These are phyloP conservation scores for Starmerella scarabaei DNA, from an alignment of 805 yeast genomes.

Conservation along the genomic window DNA sequence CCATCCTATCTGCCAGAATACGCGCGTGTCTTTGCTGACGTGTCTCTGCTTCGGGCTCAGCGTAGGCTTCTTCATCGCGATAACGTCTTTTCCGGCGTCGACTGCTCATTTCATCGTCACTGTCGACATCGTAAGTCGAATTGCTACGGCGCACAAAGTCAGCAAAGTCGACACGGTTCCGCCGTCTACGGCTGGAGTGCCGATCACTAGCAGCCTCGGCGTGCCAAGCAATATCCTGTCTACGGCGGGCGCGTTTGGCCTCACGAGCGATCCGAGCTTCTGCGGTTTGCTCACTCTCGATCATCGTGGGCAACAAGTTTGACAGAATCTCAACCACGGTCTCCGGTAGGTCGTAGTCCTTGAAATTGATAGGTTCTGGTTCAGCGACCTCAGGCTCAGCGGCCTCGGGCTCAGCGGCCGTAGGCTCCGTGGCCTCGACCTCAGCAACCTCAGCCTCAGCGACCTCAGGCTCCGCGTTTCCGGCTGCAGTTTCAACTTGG, in stretches of 20 bases:
- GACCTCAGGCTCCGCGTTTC: constrained; percentile 3
- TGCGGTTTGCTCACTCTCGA: constrained; percentile 11
- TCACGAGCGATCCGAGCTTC: constrained; percentile 18
- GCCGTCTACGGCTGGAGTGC: constrained; percentile 13
- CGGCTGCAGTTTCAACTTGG: not conserved
- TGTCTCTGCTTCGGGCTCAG: constrained; percentile 17
- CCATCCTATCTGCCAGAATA: constrained; percentile 15
- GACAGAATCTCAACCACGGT: constrained; percentile 18
- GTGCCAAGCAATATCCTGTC: constrained; percentile 17
- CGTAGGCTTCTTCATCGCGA: constrained; percentile 13
- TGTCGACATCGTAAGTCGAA: constrained; percentile 8
- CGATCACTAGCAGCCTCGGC: constrained; percentile 21
- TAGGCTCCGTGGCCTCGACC: not conserved
- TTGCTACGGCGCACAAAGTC: constrained; percentile 8
- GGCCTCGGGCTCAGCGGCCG: not conserved
- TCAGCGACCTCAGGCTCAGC: not conserved
- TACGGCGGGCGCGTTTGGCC: constrained; percentile 16
- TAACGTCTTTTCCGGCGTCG: constrained; percentile 13
- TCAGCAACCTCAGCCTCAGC: constrained; percentile 4
- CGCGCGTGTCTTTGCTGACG: constrained; percentile 19
- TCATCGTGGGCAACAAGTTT: constrained; percentile 14
- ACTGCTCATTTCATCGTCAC: constrained; percentile 2
- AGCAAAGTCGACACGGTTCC: constrained; percentile 13
- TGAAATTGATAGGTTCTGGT: constrained; percentile 1
- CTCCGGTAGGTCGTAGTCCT: constrained; percentile 12